Base-by-base conservation (phyloP, 1,139 yeast genomes). In the Taiozyma sp. region DNA sequence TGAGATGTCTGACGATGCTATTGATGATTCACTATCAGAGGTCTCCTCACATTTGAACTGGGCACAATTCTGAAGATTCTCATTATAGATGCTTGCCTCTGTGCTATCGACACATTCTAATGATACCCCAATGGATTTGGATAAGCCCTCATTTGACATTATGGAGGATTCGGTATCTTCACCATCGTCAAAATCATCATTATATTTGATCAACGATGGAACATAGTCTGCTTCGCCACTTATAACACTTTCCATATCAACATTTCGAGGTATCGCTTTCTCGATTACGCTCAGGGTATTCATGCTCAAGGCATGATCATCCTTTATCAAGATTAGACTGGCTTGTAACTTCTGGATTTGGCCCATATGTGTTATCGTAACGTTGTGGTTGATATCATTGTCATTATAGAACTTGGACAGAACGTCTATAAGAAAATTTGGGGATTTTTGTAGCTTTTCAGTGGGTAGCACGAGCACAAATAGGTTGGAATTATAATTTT, bases 281-380 rank as follows among this genome's bases (percentile, higher is more conserved):
- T 38, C 41, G 7, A 19, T 28, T 22, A 10, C 8, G 4, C 9
- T 14, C 8, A 27, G 5, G 13, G n/a, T 12, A 14, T 29, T 30
- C 8, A 19, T 1, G 8, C n/a, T 27, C 10, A n/a, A 22, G 9
- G 28, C 41, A n/a, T 38, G 36, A 27, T 32, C 43, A 19, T 50
- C 47, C 44, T 46, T 36, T 3, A 52, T 44, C 50, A 52, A 38
- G n/a, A 52, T 44, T 2, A 50, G 39, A 2, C 51, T 52, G 5
- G 53, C 48, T 29, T 48, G 50, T 10, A 52, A n/a, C 3, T 46
- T 40, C 5, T 40, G 32, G 1, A 52, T 48, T 12, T 34, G 29
- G 1, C 51, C 54, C 14, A 51, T 44, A 4, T 51, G 51, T 2
- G 55, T 52, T 30, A 52, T 45, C 0, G 42, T 48, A 13, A 52